Evolutionary conservation across 345 rosid genomes (phyloP).

Genomic region (Rhizophora apiculata): DNA sequence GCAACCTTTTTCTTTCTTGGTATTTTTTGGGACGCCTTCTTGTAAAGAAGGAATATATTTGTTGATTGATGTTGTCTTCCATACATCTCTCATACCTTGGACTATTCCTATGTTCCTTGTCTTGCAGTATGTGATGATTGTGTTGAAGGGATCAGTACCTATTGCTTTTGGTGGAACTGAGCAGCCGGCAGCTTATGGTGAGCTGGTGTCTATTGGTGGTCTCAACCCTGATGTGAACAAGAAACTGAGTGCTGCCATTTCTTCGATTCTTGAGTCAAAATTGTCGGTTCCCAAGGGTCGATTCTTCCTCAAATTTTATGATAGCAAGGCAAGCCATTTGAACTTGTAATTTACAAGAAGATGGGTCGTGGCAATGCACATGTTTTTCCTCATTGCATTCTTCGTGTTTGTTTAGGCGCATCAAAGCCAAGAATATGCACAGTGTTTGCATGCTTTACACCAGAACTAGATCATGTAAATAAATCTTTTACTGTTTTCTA

Average conservation of each 20-base stretch:
- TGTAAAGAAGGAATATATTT: too few relatives aligned
- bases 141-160: conserved; percentile 96
- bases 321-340: conserved; percentile 66
- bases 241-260: conserved; percentile 74
- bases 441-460: conserved; percentile 99
- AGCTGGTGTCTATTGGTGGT: conserved; percentile 90
- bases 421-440: conserved; percentile 93
- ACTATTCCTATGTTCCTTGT: neutral
- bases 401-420: conserved; percentile 81
- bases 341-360: conserved; percentile 15
- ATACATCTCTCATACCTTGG: too few relatives aligned
- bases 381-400: conserved; percentile 54
- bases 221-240: conserved; percentile 77
- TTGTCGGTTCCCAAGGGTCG: conserved; percentile 77
- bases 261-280: conserved; percentile 73
- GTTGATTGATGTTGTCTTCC: too few relatives aligned
- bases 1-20: too few relatives aligned
- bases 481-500: conserved; percentile 31
- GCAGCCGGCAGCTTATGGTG: conserved; percentile 95
- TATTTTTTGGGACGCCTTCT: too few relatives aligned
- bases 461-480: conserved; percentile 82
- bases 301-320: conserved; percentile 88
- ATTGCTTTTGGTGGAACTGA: conserved; percentile 90
- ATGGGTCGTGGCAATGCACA: conserved; percentile 27
- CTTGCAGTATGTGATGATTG: conserved; percentile 92